Evolutionary conservation across 495 filamentous ascomycete genomes (phyloP).

Genomic region (Podospora appendiculata): DNA sequence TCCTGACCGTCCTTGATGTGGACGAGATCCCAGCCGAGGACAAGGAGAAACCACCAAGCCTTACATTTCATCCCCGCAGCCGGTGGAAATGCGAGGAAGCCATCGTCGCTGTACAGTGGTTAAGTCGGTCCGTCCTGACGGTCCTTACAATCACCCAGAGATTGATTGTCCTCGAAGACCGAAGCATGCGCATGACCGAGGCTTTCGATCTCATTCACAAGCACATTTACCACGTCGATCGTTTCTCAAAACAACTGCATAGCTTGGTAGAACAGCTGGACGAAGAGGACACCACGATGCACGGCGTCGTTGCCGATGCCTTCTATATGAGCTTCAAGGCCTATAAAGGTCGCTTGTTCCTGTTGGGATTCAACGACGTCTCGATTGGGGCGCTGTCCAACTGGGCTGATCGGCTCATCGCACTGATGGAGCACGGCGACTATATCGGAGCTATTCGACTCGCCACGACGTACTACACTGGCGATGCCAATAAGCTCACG

Average conservation of each 20-base stretch:
- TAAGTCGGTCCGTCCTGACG: conserved; percentile 86
- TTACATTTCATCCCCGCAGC: conserved; percentile 75
- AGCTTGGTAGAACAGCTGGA: conserved; percentile 79
- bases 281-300: conserved; percentile 81
- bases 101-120: conserved; percentile 95
- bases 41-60: conserved; percentile 60
- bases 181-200: conserved; percentile 80
- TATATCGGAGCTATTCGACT: conserved; percentile 85
- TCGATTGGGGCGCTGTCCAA: conserved; percentile 88
- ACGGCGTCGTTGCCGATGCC: conserved; percentile 93
- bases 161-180: conserved; percentile 86
- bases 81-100: conserved; percentile 92
- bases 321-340: conserved; percentile 96
- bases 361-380: conserved; percentile 84
- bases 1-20: conserved; percentile 85
- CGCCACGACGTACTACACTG: conserved; percentile 86
- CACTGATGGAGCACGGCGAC: conserved; percentile 90
- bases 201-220: conserved; percentile 87
- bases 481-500: conserved; percentile 81
- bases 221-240: conserved; percentile 84
- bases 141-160: conserved; percentile 90
- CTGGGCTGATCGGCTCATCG: conserved; percentile 96
- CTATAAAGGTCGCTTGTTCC: conserved; percentile 89
- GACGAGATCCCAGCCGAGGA: conserved; percentile 63
- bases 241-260: conserved; percentile 78